Evolutionary conservation across 495 filamentous ascomycete species (phyloP), one percentile per base, ranked within the genome.

Genomic region (Aspergillus nidulans): DNA sequence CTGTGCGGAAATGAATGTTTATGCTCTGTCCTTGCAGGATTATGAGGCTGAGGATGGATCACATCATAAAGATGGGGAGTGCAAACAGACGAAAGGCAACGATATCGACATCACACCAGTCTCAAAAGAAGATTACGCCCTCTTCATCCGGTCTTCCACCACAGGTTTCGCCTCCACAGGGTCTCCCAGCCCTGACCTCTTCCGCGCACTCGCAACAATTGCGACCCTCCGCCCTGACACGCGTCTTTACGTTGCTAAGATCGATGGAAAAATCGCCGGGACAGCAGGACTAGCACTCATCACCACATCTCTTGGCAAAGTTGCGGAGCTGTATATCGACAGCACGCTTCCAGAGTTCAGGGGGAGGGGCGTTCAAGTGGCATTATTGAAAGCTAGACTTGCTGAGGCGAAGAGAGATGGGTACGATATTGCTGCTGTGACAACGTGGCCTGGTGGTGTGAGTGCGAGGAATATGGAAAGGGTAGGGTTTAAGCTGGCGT

Each of bases 251-350:
- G 32, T 65, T 26, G 63, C 54, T 1, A 58, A 41, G 40, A 53
- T 52, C 12, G 40, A 61, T 12, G 55, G 56, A 0, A 36, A 52
- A 0, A 24, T 65, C 10, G 60, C 55, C n/a, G 63, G 63, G 23
- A 50, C 38, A 19, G 63, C 53, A 5, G 63, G 57, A 13, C 44
- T 65, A 55, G 63, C 57, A 5, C 25, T 63, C 15, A 47, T 65
- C 19, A 53, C 58, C 9, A 58, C 63, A 3, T 26, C 49, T 4
- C 40, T 44, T 15, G 57, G 58, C 10, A 16, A 46, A 3, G 49
- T 65, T 3, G 60, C 57, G 5, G 55, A 65, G 39, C 49, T 65
- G 6, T 63, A 65, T 41, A 48, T 65, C 34, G 60, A 63, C 28
- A 65, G 60, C 52, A 65, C 60, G 5, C 42, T 49, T 23, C 57